phyloP scores from a whole-genome alignment of 257 asterid species.

The Echium plantagineum region DNA sequence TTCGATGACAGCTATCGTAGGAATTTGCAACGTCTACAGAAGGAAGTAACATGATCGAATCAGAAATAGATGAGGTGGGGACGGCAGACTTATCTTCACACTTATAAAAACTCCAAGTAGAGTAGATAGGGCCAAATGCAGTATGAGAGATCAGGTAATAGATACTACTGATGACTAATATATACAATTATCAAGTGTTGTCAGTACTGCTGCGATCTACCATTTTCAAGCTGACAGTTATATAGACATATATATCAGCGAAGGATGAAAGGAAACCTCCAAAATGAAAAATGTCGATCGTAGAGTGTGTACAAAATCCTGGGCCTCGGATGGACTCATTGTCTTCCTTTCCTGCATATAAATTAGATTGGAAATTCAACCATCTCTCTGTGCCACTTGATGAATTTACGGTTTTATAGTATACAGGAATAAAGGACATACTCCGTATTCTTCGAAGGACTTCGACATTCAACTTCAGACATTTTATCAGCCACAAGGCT shows the following conservation, averaged over 20 bases:
- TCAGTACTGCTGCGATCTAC: background rate
- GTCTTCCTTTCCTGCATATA: conserved; percentile 61
- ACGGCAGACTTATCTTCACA: background rate
- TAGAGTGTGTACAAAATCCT: conserved; percentile 49
- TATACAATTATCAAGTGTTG: background rate
- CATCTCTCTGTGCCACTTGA: background rate
- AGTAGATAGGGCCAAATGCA: background rate
- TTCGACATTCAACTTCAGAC: too few species aligned
- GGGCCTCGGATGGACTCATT: conserved; percentile 60
- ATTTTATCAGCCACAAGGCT: too few species aligned
- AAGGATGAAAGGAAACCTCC: conserved; percentile 43
- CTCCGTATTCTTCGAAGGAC: too few species aligned
- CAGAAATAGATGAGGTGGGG: background rate
- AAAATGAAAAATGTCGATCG: conserved; percentile 63
- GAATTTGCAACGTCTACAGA: conserved; percentile 58
- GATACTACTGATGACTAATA: background rate
- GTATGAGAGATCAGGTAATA: background rate
- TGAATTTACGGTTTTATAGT: background rate
- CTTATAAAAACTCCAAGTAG: conserved; percentile 7
- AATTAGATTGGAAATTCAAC: background rate
- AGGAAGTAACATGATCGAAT: conserved; percentile 6
- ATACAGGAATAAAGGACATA: too few species aligned
- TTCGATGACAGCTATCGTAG: conserved; percentile 88
- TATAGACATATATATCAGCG: background rate
- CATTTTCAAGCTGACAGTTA: background rate